A percentile compares a stretch with the other conserved stretches of the same genome.
Conservation (phyloP, 129 eudicot genomes). For the Kitagawia praeruptora region DNA sequence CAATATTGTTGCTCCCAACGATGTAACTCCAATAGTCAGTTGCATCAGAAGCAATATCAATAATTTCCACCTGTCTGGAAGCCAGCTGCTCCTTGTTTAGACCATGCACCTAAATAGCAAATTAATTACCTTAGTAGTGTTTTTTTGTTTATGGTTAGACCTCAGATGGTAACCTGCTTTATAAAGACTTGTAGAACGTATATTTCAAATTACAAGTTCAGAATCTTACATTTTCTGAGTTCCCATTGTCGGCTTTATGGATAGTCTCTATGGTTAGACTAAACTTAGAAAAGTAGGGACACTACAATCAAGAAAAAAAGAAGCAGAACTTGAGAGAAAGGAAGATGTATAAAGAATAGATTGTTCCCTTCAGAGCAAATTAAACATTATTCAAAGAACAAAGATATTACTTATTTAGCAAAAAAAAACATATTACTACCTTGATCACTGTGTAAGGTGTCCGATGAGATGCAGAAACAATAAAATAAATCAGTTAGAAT, state of each 20-base stretch:
- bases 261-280: slow-evolving; percentile 55
- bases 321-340: background rate
- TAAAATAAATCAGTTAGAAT: slow-evolving; percentile 16
- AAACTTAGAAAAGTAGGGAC: slow-evolving; percentile 58
- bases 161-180: background rate
- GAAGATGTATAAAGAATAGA: background rate
- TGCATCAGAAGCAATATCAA: slow-evolving; percentile 51
- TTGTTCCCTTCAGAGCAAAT: background rate
- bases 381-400: background rate
- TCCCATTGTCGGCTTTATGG: slow-evolving; percentile 61
- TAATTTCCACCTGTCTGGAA: slow-evolving; percentile 43
- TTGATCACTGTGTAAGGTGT: slow-evolving; percentile 36
- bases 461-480: slow-evolving; percentile 15
- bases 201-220: background rate
- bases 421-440: slow-evolving; percentile 27
- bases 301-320: slow-evolving; percentile 29
- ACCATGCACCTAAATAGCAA: slow-evolving; percentile 50
- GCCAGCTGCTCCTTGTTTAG: slow-evolving; percentile 50
- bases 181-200: background rate
- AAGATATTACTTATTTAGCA: background rate
- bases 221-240: slow-evolving; percentile 60
- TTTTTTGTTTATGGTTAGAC: background rate
- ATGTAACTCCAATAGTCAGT: slow-evolving; percentile 70
- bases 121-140: background rate
- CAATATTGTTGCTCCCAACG: slow-evolving; percentile 40